These are phyloP conservation scores for Populus hybrid DNA, from an alignment of 441 rosid genomes.

Conservation along the genomic window DNA sequence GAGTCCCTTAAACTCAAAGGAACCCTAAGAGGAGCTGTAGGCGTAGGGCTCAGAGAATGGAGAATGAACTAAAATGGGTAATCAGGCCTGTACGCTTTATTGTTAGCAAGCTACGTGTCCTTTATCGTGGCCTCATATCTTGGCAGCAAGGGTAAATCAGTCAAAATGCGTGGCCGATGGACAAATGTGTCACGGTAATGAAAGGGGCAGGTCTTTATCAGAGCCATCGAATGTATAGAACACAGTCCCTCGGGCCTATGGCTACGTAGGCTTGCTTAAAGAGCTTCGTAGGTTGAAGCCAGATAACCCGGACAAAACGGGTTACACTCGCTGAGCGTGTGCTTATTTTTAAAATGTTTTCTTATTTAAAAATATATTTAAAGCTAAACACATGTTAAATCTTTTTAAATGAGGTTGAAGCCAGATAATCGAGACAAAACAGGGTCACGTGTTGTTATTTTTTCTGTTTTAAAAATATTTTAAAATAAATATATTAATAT, in stretches of 20 bases:
- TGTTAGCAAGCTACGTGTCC: not conserved
- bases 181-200: constrained; percentile 25
- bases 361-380: constrained; percentile 16
- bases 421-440: no score
- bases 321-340: constrained; percentile 43
- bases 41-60: constrained; percentile 3
- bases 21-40: constrained; percentile 10
- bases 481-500: no score
- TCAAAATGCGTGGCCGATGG: constrained; percentile 1
- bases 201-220: constrained; percentile 36
- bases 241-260: constrained; percentile 33
- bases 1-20: constrained; percentile 10
- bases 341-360: constrained; percentile 25
- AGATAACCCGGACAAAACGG: constrained; percentile 69
- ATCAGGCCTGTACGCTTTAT: not conserved
- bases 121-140: not conserved
- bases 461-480: no score
- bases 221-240: constrained; percentile 52
- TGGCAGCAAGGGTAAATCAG: constrained; percentile 13
- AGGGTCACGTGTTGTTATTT: no score
- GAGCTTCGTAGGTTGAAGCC: not conserved
- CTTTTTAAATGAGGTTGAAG: no score
- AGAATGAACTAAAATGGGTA: not conserved
- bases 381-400: no score
- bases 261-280: not conserved